phyloP scores from a whole-genome alignment of 2,329 filamentous ascomycete genomes.

The Grosmannia penicillata region DNA sequence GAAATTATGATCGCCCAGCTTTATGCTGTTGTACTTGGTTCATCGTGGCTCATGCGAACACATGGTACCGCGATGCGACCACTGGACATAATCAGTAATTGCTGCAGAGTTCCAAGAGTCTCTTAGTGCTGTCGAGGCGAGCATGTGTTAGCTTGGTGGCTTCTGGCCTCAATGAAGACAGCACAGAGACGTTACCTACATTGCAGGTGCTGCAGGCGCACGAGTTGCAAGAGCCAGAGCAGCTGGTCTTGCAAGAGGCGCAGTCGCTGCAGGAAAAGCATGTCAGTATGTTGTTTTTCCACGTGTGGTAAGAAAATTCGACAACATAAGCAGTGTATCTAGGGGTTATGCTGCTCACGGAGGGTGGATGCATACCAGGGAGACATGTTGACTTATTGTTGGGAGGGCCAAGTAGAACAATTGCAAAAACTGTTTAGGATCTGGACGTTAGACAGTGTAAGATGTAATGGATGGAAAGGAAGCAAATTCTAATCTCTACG shows the following conservation, averaged over 20 bases:
- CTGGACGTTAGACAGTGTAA: constrained; percentile 1
- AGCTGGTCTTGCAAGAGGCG: constrained; percentile 9
- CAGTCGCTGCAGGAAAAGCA: constrained; percentile 5
- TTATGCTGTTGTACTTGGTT: too few relatives aligned
- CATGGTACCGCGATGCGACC: background rate
- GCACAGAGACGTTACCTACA: constrained; percentile 5
- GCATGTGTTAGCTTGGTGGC: background rate
- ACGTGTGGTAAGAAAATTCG: too few relatives aligned
- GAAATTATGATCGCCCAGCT: too few relatives aligned
- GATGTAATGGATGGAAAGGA: background rate
- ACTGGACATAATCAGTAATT: background rate
- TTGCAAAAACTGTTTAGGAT: background rate
- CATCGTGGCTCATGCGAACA: too few relatives aligned
- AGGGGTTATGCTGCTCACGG: background rate
- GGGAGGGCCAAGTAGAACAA: background rate
- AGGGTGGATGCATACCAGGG: background rate
- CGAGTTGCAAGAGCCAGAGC: constrained; percentile 10
- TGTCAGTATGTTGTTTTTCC: too few relatives aligned
- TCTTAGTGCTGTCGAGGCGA: constrained; percentile 1
- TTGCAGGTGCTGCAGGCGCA: constrained; percentile 11
- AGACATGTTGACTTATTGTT: background rate
- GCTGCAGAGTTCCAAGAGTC: too few relatives aligned
- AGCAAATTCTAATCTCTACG: too few relatives aligned
- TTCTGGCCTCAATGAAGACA: background rate
- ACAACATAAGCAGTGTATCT: background rate